phyloP scores from a whole-genome alignment of 139 green algal species.

The Prasinococcaceae sp. region DNA sequence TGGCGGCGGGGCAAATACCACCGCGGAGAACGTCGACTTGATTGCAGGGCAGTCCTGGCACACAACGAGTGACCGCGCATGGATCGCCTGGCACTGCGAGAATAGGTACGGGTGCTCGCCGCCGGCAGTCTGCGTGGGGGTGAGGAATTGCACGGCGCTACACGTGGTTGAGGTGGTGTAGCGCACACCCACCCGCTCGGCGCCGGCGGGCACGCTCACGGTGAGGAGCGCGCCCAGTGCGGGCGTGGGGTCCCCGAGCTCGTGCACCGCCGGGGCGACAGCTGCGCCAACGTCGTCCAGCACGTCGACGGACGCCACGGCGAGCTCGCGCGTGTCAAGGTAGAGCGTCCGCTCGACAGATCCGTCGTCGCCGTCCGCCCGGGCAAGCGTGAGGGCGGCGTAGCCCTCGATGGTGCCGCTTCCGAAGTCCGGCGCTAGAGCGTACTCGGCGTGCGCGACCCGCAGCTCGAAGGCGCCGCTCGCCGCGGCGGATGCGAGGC shows the following conservation, averaged over 20 bases:
- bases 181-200: background rate
- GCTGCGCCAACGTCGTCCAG: background rate
- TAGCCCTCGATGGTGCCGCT: too few relatives aligned
- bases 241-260: background rate
- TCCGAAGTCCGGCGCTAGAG: too few relatives aligned
- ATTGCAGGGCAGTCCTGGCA: conserved; percentile 75
- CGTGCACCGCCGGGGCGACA: background rate
- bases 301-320: background rate
- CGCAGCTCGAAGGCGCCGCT: too few relatives aligned
- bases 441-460: too few relatives aligned
- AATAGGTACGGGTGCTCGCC: conserved; percentile 77
- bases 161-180: conserved; percentile 32
- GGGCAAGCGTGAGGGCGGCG: too few relatives aligned
- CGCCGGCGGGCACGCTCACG: background rate
- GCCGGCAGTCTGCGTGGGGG: conserved; percentile 58
- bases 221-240: background rate
- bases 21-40: conserved; percentile 25
- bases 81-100: conserved; percentile 89
- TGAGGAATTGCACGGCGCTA: conserved; percentile 62
- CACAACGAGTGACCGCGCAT: conserved; percentile 70
- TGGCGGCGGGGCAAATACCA: background rate
- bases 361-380: too few relatives aligned
- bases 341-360: conserved; percentile 7
- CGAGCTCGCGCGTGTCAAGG: conserved; percentile 19
- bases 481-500: too few relatives aligned